Conservation (phyloP, 2,329 filamentous ascomycete genomes). For the Plenodomus lindquistii region DNA sequence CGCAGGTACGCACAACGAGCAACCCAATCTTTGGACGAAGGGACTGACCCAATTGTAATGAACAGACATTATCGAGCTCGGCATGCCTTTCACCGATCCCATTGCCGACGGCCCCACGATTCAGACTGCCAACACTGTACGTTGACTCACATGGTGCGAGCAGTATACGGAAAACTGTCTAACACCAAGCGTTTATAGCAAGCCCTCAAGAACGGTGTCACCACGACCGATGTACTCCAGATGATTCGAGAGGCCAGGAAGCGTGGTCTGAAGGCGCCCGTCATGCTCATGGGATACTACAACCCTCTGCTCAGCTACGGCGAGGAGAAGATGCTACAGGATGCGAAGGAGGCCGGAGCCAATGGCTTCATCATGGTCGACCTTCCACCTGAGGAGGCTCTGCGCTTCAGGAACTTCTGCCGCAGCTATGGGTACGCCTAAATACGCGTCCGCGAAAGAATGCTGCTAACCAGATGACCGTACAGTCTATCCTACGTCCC, state of each 20-base stretch:
- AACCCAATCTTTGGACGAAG: not conserved
- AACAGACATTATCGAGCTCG: slow-evolving; percentile 89
- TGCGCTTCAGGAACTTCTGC: slow-evolving; percentile 87
- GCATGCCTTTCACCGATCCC: slow-evolving; percentile 95
- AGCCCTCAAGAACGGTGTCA: slow-evolving; percentile 87
- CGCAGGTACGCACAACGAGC: slow-evolving; percentile 63
- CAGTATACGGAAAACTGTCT: slow-evolving; percentile 13
- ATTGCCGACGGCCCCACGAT: slow-evolving; percentile 98
- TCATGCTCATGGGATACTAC: slow-evolving; percentile 98
- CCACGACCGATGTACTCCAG: slow-evolving; percentile 74
- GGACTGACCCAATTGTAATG: slow-evolving; percentile 17
- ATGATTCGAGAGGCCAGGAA: slow-evolving; percentile 82
- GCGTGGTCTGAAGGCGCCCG: slow-evolving; percentile 76
- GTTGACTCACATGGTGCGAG: slow-evolving; percentile 35
- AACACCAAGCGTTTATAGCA: slow-evolving; percentile 45
- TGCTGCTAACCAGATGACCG: slow-evolving; percentile 12
- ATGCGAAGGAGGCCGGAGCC: slow-evolving; percentile 81
- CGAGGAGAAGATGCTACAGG: slow-evolving; percentile 83
- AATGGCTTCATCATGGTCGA: slow-evolving; percentile 98
- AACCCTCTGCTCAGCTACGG: slow-evolving; percentile 95
- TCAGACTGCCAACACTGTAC: slow-evolving; percentile 87
- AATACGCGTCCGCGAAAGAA: not conserved
- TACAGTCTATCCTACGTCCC: slow-evolving; percentile 86
- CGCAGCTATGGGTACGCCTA: slow-evolving; percentile 66
- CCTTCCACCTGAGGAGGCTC: slow-evolving; percentile 90